Evolutionary conservation across 2,329 filamentous ascomycete genomes (phyloP), one percentile per base, ranked within the genome.

Genomic region (Claviceps sp.): DNA sequence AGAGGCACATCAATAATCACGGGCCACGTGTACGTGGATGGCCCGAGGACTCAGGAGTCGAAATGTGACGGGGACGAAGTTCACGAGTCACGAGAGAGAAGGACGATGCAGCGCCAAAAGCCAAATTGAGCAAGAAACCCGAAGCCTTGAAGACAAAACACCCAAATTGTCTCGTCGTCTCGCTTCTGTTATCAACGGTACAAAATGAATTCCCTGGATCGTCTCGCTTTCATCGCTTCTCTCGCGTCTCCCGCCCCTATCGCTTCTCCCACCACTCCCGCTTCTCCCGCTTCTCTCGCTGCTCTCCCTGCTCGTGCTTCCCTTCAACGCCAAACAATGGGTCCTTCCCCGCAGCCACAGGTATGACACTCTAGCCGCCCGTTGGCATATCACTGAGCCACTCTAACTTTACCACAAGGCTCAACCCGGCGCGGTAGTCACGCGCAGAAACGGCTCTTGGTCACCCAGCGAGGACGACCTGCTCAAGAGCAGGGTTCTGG

Each of bases 391-490:
- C 22, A 24, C 5, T 24, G 22, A 43, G 14, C 34, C 14, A 2
- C 26, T 37, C 51, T 53, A 47, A 44, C 37, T 16, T 38, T 5
- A 37, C 34, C 5, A 16, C n/a, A 47, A 40, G 20, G 16, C n/a
- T 11, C n/a, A 37, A 18, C n/a, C 11, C 45, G 14, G 4, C 30
- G 50, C 50, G 53, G 26, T 16, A 3, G 1, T 52, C 41, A 14
- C 48, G 24, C 55, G 69, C 48, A 62, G 66, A 57, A 80, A 87
- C 70, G 88, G 88, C 53, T 88, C 88, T 53, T 95, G 88, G 88
- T 85, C 87, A 56, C 81, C 83, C 60, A 74, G 77, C 50, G 88
- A 95, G 68, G 88, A 94, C 65, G 70, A 75, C 48, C 74, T 78
- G 55, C 76, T 95, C 24, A 75, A 88, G 58, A 74, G 79, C 55